These are phyloP conservation scores for Metarhizium robertsii DNA, from an alignment of 2,329 filamentous ascomycete species.

Conservation along the genomic window DNA sequence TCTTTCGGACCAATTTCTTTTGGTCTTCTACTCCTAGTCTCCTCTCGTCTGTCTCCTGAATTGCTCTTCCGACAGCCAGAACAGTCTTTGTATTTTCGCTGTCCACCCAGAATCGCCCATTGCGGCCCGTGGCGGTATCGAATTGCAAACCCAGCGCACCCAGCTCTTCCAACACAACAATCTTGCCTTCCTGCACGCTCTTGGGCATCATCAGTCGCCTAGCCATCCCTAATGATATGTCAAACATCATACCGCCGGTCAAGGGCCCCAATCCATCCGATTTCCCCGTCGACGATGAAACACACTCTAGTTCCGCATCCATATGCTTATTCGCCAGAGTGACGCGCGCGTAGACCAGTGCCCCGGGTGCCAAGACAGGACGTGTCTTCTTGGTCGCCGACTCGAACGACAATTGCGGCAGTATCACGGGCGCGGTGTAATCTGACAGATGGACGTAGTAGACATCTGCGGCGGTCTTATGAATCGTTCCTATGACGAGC, in stretches of 20 bases:
- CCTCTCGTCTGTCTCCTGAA: slow-evolving; percentile 68
- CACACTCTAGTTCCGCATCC: slow-evolving; percentile 85
- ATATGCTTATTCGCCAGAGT: slow-evolving; percentile 69
- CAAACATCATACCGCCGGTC: slow-evolving; percentile 77
- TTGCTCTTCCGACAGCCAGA: slow-evolving; percentile 67
- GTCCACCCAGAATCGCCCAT: slow-evolving; percentile 87
- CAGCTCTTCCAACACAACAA: slow-evolving; percentile 72
- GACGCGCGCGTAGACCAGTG: slow-evolving; percentile 84
- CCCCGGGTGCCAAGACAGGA: slow-evolving; percentile 63
- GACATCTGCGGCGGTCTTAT: slow-evolving; percentile 64
- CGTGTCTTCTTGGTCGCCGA: slow-evolving; percentile 85
- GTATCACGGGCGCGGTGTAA: slow-evolving; percentile 53
- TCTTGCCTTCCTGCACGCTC: slow-evolving; percentile 49
- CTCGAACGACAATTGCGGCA: slow-evolving; percentile 89
- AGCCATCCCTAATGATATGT: slow-evolving; percentile 73
- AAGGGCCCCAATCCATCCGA: slow-evolving; percentile 79
- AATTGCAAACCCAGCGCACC: slow-evolving; percentile 71
- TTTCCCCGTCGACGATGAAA: slow-evolving; percentile 78
- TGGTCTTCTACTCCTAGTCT: slow-evolving; percentile 56
- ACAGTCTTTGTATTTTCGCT: slow-evolving; percentile 65
- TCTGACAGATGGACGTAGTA: slow-evolving; percentile 72
- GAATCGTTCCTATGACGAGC: slow-evolving; percentile 78
- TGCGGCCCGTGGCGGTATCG: slow-evolving; percentile 87
- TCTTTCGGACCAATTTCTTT: slow-evolving; percentile 57
- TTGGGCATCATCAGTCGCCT: slow-evolving; percentile 62